phyloP scores from a whole-genome alignment of 331 rosid genomes.

The Pyrus hybrid region DNA sequence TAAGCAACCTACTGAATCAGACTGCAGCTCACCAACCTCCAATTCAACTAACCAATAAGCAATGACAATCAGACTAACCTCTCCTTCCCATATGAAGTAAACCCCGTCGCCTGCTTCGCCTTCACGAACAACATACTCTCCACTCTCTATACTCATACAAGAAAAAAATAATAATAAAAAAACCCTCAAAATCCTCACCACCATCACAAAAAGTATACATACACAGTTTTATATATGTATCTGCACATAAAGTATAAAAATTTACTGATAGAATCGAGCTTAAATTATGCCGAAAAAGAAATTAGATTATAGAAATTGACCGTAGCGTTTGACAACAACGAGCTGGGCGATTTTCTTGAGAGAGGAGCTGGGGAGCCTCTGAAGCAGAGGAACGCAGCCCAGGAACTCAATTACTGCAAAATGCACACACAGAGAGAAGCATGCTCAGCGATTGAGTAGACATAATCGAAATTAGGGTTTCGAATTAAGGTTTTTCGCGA shows the following conservation, averaged over 20 bases:
- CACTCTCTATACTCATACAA: conserved; percentile 35
- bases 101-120: conserved; percentile 70
- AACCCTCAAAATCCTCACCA: neutral
- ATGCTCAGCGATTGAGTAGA: conserved; percentile 2
- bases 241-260: neutral
- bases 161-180: too few relatives aligned
- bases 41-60: neutral
- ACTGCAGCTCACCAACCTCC: conserved; percentile 6
- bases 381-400: conserved; percentile 77
- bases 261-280: neutral
- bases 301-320: conserved; percentile 15
- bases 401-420: conserved; percentile 72
- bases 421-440: neutral
- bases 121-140: conserved; percentile 66
- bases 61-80: conserved; percentile 38
- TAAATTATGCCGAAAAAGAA: too few relatives aligned
- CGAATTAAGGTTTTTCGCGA: neutral
- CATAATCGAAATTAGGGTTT: neutral
- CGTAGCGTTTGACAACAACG: conserved; percentile 42
- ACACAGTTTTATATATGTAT: neutral
- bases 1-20: conserved; percentile 15
- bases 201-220: neutral
- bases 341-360: conserved; percentile 55
- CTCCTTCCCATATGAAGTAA: conserved; percentile 88
- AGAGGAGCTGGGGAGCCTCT: conserved; percentile 75